Conservation (phyloP, 2,329 filamentous ascomycete genomes). For the Eutypella sp. region DNA sequence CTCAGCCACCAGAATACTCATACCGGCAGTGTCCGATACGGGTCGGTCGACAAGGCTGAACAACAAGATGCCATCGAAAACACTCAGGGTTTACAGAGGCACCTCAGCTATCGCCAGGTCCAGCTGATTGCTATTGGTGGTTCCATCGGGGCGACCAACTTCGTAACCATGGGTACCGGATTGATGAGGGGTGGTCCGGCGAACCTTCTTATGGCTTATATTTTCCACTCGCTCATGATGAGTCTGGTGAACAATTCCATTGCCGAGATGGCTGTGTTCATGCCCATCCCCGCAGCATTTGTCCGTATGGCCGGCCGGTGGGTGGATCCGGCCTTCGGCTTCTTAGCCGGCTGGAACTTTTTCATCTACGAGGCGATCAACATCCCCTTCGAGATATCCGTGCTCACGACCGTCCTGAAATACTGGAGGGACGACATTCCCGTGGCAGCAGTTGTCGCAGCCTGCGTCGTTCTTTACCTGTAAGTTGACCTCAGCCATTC, state of each 20-base stretch:
- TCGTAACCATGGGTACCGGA: conserved; percentile 53
- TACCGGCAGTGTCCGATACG: not conserved
- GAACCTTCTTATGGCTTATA: conserved; percentile 52
- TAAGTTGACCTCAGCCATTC: conserved; percentile 28
- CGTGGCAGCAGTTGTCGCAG: conserved; percentile 40
- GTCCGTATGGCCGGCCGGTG: conserved; percentile 57
- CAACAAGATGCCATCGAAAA: not conserved
- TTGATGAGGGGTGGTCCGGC: conserved; percentile 40
- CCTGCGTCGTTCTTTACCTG: conserved; percentile 15
- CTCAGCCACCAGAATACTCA: not conserved
- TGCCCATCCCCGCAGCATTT: conserved; percentile 56
- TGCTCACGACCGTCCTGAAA: conserved; percentile 30
- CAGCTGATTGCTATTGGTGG: conserved; percentile 53
- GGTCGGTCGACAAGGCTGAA: not conserved
- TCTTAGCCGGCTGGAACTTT: conserved; percentile 39
- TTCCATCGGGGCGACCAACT: conserved; percentile 49
- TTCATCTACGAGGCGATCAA: conserved; percentile 30
- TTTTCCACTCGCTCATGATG: conserved; percentile 47
- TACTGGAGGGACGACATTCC: conserved; percentile 40
- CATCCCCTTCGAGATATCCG: conserved; percentile 32
- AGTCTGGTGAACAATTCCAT: conserved; percentile 58
- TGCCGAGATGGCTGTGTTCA: conserved; percentile 56
- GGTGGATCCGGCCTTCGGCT: conserved; percentile 58
- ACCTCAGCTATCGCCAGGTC: conserved; percentile 37
- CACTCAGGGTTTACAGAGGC: conserved; percentile 27